Base-by-base conservation (phyloP, 1,284 basidiomycete species). In the Filobasidium uniguttulatum region DNA sequence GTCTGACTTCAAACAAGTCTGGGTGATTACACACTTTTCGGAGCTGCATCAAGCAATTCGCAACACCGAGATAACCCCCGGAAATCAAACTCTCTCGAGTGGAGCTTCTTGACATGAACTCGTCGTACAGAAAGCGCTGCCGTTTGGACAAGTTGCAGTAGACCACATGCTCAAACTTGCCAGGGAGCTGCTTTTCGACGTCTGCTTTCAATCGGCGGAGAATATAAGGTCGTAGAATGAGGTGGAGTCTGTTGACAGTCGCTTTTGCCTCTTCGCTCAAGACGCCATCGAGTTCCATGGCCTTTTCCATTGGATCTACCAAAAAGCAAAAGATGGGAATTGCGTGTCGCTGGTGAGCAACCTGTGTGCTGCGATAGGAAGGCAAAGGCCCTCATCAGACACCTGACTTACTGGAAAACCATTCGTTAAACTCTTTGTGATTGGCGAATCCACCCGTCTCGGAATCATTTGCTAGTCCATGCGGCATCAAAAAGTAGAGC, bases 21-120 rank as follows among this genome's bases (percentile, higher is more conserved):
- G 91, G 91, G 64, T 96, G 90, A 60, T 94, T 94, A 73, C 90
- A 93, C 34, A 90, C 87, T 70, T 91, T 91, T 46, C 87, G 78
- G 19, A 94, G 75, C 65, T 97, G 93, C 91, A 97, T 97, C 53
- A 97, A 75, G 54, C 93, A 86, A 65, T 97, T 97, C 68, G 91
- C 89, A 54, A 97, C 89, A 46, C 73, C 74, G 50, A 78, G 69
- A 59, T 76, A 77, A 50, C 90, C 90, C 3, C 91, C 93, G 4
- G 85, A 88, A 15, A 82, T 76, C 44, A 97, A 75, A 14, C 86
- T 86, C 59, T 86, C 82, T 35, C 80, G 78, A 2, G 93, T 97
- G 54, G 88, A 82, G 0, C 86, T 81, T 25, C 93, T 79, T 5
- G 83, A 77, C 90, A 98, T 96, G 72, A 96, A 97, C 66, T 97